Conservation (phyloP, 306 rosid species). For the Pachyrhizus erosus region DNA sequence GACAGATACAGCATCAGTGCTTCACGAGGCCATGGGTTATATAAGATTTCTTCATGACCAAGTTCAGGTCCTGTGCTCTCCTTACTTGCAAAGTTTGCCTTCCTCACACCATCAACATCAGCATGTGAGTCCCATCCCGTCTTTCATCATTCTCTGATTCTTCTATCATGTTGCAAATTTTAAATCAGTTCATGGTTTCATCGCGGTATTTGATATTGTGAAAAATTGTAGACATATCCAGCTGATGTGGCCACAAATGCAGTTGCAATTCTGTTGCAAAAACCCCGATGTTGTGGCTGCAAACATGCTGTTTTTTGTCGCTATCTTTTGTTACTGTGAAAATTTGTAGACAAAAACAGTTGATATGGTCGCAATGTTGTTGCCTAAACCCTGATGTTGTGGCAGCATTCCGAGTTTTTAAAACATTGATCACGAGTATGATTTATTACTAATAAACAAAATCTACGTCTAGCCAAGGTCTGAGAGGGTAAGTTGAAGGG, state of each 20-base stretch:
- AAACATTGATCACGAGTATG: neutral
- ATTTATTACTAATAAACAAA: neutral
- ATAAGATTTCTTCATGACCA: slow-evolving; percentile 90
- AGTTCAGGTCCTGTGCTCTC: slow-evolving; percentile 86
- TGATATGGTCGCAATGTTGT: neutral
- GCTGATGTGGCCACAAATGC: neutral
- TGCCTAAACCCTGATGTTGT: neutral
- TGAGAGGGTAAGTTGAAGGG: slow-evolving; percentile 23
- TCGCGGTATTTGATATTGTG: neutral
- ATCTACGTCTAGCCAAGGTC: neutral
- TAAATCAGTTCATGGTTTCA: neutral
- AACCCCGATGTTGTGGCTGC: neutral
- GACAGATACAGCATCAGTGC: slow-evolving; percentile 98
- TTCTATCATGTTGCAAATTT: neutral
- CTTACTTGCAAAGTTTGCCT: slow-evolving; percentile 70
- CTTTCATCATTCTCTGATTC: slow-evolving; percentile 25
- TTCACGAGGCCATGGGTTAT: slow-evolving; percentile 93
- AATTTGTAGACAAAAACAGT: neutral
- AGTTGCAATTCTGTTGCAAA: neutral
- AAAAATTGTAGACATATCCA: neutral
- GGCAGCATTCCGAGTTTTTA: neutral
- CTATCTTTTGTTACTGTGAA: neutral
- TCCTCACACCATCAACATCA: slow-evolving; percentile 38
- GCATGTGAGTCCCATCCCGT: slow-evolving; percentile 49
- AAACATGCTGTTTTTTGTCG: too few species aligned